phyloP scores from a whole-genome alignment of 805 yeast genomes.

The Candida glaebosa region DNA sequence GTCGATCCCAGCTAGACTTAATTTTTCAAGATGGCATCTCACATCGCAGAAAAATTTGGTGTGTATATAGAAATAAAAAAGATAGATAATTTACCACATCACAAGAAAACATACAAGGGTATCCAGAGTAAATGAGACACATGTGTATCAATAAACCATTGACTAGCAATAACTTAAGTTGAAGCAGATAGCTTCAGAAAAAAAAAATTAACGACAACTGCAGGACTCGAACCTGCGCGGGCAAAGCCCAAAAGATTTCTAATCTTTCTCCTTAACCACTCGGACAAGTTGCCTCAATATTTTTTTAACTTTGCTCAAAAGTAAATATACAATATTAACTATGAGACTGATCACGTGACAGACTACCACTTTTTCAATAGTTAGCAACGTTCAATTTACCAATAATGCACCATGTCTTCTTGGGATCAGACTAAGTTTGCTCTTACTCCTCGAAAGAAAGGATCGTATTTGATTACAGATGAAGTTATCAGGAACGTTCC shows the following conservation, averaged over 20 bases:
- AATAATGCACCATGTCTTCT: slow-evolving; percentile 15
- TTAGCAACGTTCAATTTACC: not conserved
- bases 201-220: slow-evolving; percentile 57
- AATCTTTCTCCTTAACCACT: slow-evolving; percentile 67
- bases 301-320: not conserved
- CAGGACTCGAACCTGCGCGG: slow-evolving; percentile 73
- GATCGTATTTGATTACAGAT: slow-evolving; percentile 68
- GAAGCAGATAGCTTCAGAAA: too few species aligned
- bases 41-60: slow-evolving; percentile 4
- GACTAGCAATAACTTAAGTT: too few species aligned
- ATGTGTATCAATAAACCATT: too few species aligned
- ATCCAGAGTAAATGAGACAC: too few species aligned
- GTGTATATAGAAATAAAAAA: too few species aligned
- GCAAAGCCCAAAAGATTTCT: slow-evolving; percentile 53
- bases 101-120: too few species aligned
- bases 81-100: too few species aligned
- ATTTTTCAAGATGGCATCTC: slow-evolving; percentile 4
- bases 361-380: not conserved
- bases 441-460: slow-evolving; percentile 56
- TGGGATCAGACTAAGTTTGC: slow-evolving; percentile 63
- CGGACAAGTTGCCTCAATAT: slow-evolving; percentile 45
- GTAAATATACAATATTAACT: not conserved
- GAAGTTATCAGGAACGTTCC: slow-evolving; percentile 58
- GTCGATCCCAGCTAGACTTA: too few species aligned
- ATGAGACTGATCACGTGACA: not conserved